These are phyloP conservation scores for Sugiyamaella marilandica DNA, from an alignment of 805 yeast genomes.

Conservation along the genomic window DNA sequence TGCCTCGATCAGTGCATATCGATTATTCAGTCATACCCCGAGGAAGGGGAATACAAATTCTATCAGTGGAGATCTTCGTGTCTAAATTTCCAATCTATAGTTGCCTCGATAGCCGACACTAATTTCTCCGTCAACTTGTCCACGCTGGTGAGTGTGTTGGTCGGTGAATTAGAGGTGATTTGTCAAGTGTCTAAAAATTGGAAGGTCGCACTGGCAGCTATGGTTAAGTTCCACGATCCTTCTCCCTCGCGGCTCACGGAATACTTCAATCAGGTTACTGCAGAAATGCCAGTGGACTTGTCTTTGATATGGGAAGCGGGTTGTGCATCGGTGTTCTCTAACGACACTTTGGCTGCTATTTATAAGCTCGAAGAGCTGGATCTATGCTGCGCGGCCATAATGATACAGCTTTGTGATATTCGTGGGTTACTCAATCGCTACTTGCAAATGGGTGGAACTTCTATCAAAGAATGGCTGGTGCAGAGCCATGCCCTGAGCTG, in stretches of 20 bases:
- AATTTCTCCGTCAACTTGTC: conserved; percentile 19
- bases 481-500: conserved; percentile 26
- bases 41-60: conserved; percentile 17
- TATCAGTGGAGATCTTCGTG: conserved; percentile 28
- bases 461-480: conserved; percentile 24
- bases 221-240: conserved; percentile 30
- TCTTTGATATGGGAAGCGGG: conserved; percentile 28
- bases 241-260: conserved; percentile 25
- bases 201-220: conserved; percentile 31
- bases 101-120: conserved; percentile 19
- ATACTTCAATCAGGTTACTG: conserved; percentile 23
- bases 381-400: conserved; percentile 26
- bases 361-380: conserved; percentile 25
- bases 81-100: conserved; percentile 18
- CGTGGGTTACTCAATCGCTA: conserved; percentile 28
- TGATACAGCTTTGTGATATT: conserved; percentile 28
- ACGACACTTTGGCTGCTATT: conserved; percentile 25
- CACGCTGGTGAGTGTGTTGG: conserved; percentile 24
- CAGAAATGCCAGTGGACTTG: conserved; percentile 24
- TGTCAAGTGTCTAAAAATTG: conserved; percentile 25
- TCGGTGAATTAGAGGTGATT: conserved; percentile 29
- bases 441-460: conserved; percentile 6
- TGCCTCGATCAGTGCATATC: conserved; percentile 16
- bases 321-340: conserved; percentile 27
- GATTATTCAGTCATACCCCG: conserved; percentile 27